Base-by-base conservation (phyloP, 768 basidiomycete genomes). In the Boletus rex-veris region DNA sequence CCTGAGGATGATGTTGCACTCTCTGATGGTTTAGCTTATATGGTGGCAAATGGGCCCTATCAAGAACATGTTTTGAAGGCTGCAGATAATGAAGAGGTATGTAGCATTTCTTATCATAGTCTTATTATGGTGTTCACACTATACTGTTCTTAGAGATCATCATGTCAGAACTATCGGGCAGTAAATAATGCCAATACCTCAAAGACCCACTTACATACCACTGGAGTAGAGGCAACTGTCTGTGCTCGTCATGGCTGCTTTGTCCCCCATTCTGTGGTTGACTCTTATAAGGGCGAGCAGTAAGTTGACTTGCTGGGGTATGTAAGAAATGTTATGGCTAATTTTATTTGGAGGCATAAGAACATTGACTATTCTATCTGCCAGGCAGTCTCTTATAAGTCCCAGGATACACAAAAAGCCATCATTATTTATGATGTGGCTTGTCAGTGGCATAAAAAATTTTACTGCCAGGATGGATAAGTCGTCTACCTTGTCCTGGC, bases 401-500 rank as follows among this genome's bases (percentile, higher is more conserved):
- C 51, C 1, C 21, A 39, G 4, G 45, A 38, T 3, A 30, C 62
- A 9, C 15, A 43, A 15, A 54, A 28, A 1, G 50, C 31, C 1
- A 2, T 62, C 0, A 38, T 69, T 5, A 64, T 69, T 0, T 73
- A 73, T 53, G 70, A 72, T 58, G 62, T 72, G 8, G 54, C 56
- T 4, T 73, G 69, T 30, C 56, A 68, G 39, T 73, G 64, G 53
- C 41, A n/a, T 0, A 36, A 58, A 0, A 0, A 54, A 66, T 31
- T 62, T 71, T 28, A 1, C 2, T 26, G 7, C 26, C 26, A 26
- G 6, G 26, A 7, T 26, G 26, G 26, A 26, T 8, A 46, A n/a
- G 24, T 16, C 1, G 5, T 14, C 7, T 9, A 5, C 30, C 14
- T 24, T 50, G 12, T 50, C 4, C 31, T 19, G 3, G 26, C 26